A percentile compares a stretch with the other conserved stretches of the same genome.
Evolutionary conservation across 2,329 filamentous ascomycete genomes (phyloP).

Genomic region (Amauroascus niger): DNA sequence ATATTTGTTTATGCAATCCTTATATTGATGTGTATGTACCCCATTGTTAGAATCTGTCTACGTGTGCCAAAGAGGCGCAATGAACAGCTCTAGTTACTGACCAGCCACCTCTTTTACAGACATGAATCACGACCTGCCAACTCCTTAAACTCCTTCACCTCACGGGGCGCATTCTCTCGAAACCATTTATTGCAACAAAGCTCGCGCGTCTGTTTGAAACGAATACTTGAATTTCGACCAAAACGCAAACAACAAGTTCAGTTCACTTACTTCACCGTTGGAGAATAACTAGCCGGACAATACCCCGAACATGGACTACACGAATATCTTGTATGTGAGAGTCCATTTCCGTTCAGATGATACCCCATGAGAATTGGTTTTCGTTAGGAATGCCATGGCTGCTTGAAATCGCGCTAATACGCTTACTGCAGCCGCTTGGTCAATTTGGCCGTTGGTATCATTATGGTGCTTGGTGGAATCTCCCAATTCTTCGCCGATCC

Average conservation of each 20-base stretch:
- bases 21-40: not conserved
- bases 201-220: not conserved
- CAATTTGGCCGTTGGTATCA: slow-evolving; percentile 76
- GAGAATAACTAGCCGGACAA: not conserved
- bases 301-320: slow-evolving; percentile 13
- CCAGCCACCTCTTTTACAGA: slow-evolving; percentile 2
- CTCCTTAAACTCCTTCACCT: not conserved
- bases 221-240: not conserved
- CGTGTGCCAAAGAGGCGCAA: not conserved
- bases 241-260: not conserved
- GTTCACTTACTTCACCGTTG: not conserved
- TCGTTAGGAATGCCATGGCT: not conserved
- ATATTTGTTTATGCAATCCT: not conserved
- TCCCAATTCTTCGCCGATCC: slow-evolving; percentile 34
- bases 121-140: not conserved
- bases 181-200: not conserved
- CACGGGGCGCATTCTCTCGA: not conserved
- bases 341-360: not conserved
- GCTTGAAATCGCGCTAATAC: not conserved
- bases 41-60: no score
- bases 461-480: slow-evolving; percentile 77
- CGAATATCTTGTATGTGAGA: slow-evolving; percentile 17
- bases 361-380: not conserved
- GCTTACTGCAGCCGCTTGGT: slow-evolving; percentile 66
- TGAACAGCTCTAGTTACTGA: not conserved